Percentiles rank a stretch among this genome's conserved stretches.
Conservation (phyloP, 1,284 basidiomycete genomes). For the Sanghuangporus baumii region DNA sequence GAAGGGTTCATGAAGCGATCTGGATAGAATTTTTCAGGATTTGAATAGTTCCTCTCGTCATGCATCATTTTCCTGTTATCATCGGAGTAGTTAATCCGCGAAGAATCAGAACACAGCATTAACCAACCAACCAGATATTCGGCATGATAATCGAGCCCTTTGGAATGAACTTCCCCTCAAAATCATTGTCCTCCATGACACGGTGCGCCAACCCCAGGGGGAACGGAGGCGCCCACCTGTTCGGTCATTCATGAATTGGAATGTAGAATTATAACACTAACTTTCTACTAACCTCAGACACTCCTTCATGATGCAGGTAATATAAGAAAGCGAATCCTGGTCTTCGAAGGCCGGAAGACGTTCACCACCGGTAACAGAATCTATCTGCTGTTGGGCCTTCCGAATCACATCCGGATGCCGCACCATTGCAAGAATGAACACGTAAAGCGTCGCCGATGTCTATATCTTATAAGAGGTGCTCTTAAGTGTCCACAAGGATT, state of each 20-base stretch:
- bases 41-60: constrained; percentile 10
- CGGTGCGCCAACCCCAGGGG: constrained; percentile 1
- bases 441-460: constrained; percentile 16
- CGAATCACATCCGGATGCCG: constrained; percentile 22
- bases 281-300: background rate
- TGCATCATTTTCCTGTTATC: constrained; percentile 15
- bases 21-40: constrained; percentile 6
- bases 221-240: background rate
- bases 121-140: constrained; percentile 12
- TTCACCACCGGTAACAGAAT: constrained; percentile 23
- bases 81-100: background rate
- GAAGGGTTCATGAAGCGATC: constrained; percentile 8
- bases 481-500: background rate
- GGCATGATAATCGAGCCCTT: constrained; percentile 12
- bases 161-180: constrained; percentile 16
- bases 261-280: background rate
- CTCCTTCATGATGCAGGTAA: constrained; percentile 13
- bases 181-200: constrained; percentile 9
- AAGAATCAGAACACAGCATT: background rate
- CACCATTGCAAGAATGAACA: constrained; percentile 27
- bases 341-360: constrained; percentile 28
- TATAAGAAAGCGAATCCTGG: constrained; percentile 23
- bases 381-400: constrained; percentile 25
- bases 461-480: background rate
- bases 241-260: background rate